These are phyloP conservation scores for Botrytis paeoniae DNA, from an alignment of 2,329 filamentous ascomycete species.

Conservation along the genomic window DNA sequence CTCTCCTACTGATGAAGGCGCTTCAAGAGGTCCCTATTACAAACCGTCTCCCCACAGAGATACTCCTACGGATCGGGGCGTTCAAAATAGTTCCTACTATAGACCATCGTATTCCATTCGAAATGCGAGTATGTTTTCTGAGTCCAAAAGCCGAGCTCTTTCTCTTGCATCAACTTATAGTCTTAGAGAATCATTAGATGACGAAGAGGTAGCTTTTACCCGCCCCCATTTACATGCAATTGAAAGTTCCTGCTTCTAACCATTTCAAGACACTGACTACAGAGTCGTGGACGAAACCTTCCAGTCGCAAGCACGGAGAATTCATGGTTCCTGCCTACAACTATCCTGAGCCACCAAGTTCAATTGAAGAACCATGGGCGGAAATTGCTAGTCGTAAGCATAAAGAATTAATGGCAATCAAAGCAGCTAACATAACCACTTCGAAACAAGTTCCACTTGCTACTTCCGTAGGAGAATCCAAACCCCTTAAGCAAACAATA, in stretches of 20 bases:
- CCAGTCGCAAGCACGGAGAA: conserved; percentile 4
- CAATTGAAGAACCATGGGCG: neutral
- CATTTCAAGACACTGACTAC: neutral
- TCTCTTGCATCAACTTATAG: neutral
- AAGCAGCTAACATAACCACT: neutral
- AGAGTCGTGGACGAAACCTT: neutral
- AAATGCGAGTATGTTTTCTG: neutral
- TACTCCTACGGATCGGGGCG: neutral
- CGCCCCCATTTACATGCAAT: neutral
- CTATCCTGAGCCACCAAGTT: neutral
- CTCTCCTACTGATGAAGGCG: neutral
- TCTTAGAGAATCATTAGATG: neutral
- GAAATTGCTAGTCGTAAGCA: conserved; percentile 10
- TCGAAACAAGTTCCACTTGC: neutral
- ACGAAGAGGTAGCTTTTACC: conserved; percentile 3
- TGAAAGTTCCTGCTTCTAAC: neutral
- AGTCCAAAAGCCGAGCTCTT: neutral
- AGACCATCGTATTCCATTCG: neutral
- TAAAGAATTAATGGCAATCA: neutral
- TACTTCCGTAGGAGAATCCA: neutral
- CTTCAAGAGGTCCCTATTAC: neutral
- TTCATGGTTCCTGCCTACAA: neutral
- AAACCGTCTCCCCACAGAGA: neutral
- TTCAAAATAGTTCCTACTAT: neutral
- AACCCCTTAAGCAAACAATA: neutral